Evolutionary conservation across 1,284 basidiomycete species (phyloP), one percentile per base, ranked within the genome.

Genomic region (Laetiporus sulphureus): DNA sequence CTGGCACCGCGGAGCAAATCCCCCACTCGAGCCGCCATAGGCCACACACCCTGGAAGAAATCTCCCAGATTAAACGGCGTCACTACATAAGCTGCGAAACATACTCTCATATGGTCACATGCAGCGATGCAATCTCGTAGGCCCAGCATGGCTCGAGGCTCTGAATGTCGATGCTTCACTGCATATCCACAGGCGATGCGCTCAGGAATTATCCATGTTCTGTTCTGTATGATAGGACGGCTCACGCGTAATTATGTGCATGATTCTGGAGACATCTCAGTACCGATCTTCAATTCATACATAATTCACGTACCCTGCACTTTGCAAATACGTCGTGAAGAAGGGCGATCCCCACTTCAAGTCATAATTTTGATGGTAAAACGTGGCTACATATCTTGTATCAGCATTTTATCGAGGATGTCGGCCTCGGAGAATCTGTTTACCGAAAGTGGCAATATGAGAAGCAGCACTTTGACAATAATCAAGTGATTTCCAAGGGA

Each of bases 401-500:
- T 20, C 36, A 12, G 8, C 8, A 7, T 12, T 21, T 22, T n/a
- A n/a, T n/a, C n/a, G n/a, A n/a, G n/a, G 12, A 22, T 19, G n/a
- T 10, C 3, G 21, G 8, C 20, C 22, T 33, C 18, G n/a, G 16
- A 40, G 13, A 24, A 22, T 29, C 18, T 19, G 55, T 63, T 51
- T 53, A 82, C 88, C 73, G 51, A 85, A 76, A 11, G 79, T 71
- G 44, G 79, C 79, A 33, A 91, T 71, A 46, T 84, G 83, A 38
- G 73, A 77, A 8, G 89, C 88, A 32, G 89, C 87, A 22, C 75
- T 72, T 57, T 87, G 84, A 31, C 85, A 83, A 25, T 88, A 67
- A 52, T 86, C 83, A 52, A 89, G 85, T 4, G 85, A 79, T 52
- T 83, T 84, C 44, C 75, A 62, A 11, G 54, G 47, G 2, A 52